Evolutionary conservation across 2,329 filamentous ascomycete genomes (phyloP).

Genomic region (Nemania sp.): DNA sequence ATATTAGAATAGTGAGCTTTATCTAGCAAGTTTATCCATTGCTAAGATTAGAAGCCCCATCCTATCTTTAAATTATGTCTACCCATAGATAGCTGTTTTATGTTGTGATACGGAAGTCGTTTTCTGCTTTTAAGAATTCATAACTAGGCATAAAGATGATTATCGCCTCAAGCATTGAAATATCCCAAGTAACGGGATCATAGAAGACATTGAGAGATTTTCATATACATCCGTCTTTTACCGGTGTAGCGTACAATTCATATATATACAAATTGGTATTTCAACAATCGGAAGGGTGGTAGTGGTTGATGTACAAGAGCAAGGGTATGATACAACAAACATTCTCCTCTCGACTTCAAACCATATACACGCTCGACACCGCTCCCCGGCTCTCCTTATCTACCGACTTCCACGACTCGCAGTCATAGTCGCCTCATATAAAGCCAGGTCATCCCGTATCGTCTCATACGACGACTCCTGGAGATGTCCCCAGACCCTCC

Average conservation of each 20-base stretch:
- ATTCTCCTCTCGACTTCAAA: neutral
- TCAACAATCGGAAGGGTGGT: neutral
- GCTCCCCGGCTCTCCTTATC: too few relatives aligned
- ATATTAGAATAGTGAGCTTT: neutral
- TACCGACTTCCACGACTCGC: neutral
- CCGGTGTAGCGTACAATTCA: constrained; percentile 25
- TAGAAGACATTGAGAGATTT: neutral
- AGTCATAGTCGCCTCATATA: constrained; percentile 29
- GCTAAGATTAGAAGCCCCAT: neutral
- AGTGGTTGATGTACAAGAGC: constrained; percentile 14
- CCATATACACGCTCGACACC: neutral
- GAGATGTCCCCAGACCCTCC: constrained; percentile 75
- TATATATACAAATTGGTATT: constrained; percentile 24
- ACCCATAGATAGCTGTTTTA: too few relatives aligned
- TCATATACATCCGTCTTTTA: neutral
- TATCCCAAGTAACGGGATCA: too few relatives aligned
- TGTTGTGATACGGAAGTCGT: too few relatives aligned
- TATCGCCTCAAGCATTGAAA: too few relatives aligned
- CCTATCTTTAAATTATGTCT: neutral
- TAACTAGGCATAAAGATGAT: too few relatives aligned
- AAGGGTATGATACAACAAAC: constrained; percentile 23
- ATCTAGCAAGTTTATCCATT: neutral
- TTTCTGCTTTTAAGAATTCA: too few relatives aligned
- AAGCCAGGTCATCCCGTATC: constrained; percentile 48
- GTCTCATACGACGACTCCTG: constrained; percentile 63